phyloP scores from a whole-genome alignment of 768 basidiomycete genomes.

The Piloderma croceum region DNA sequence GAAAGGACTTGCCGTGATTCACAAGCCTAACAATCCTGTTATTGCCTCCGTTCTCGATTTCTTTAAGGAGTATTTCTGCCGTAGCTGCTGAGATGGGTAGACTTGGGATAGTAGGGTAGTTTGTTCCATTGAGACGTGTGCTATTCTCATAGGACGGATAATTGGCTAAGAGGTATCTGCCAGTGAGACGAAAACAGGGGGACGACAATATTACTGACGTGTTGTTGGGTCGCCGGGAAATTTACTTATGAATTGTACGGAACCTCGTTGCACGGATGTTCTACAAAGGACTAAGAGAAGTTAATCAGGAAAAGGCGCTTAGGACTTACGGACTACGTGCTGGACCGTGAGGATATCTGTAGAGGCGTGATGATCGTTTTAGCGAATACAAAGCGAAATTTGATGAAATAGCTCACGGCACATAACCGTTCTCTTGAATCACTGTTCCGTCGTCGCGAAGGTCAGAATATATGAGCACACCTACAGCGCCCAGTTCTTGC shows the following conservation, averaged over 20 bases:
- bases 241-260: constrained; percentile 55
- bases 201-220: background rate
- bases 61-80: constrained; percentile 48
- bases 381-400: constrained; percentile 1
- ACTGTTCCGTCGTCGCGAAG: constrained; percentile 59
- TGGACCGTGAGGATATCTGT: constrained; percentile 60
- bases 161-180: constrained; percentile 43
- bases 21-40: constrained; percentile 46
- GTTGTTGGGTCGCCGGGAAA: constrained; percentile 43
- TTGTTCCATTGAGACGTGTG: constrained; percentile 44
- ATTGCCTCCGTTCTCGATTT: constrained; percentile 34
- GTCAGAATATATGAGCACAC: constrained; percentile 59
- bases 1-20: constrained; percentile 49
- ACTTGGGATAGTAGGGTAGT: constrained; percentile 52
- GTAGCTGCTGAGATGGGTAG: constrained; percentile 66
- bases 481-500: constrained; percentile 59
- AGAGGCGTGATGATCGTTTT: background rate
- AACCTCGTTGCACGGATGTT: constrained; percentile 62
- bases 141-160: constrained; percentile 63
- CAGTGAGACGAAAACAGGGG: constrained; percentile 13
- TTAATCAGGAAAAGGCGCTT: no score
- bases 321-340: constrained; percentile 57
- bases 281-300: no score
- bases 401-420: constrained; percentile 27
- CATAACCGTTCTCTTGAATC: constrained; percentile 54